Base-by-base conservation (phyloP, 352 stramenopile species). In the Phytophthora podocarpi region DNA sequence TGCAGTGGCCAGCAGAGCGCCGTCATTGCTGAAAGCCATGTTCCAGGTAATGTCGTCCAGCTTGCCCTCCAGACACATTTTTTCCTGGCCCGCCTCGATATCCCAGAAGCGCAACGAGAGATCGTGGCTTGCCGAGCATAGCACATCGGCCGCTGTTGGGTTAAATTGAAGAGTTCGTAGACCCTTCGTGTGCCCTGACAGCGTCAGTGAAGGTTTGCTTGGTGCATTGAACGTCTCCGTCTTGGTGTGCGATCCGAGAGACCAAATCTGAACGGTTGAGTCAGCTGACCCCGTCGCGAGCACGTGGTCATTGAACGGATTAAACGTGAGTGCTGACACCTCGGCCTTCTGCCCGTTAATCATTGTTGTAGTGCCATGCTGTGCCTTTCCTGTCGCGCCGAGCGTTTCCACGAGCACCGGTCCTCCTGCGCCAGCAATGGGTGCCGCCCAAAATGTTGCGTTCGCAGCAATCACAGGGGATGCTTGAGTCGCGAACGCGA, bases 41-140 rank as follows among this genome's bases (percentile, higher is more conserved):
- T 90, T 91, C 82, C 80, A 93, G 6, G 83, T 70, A 27, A 83
- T 72, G 46, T 95, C 86, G 26, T 93, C 84, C 13, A 93, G 66
- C 48, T 91, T 91, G 15, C 51, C 67, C 0, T 67, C 37, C 7
- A 90, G 24, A 47, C 62, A 72, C 32, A 76, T 39, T 12, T 70
- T 76, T 63, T 90, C 72, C 16, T 71, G 62, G 12, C 75, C 80
- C 12, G 66, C 56, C 28, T 85, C 77, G 16, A 92, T 52, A 57
- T 95, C 85, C 85, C 85, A 95, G n/a, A 95, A 74, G 5, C 80
- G 78, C 36, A 95, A 31, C 23, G 74, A 82, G 10, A 87, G 47
- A 61, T 95, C 85, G 12, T 80, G 56, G 4, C 70, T 77, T 2
- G 82, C 74, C 3, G 83, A 85, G 36, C 69, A 83, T 6, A 95